A percentile compares a stretch with the other conserved stretches of the same genome.
These are phyloP conservation scores for Camptophora hylomeconis DNA, from an alignment of 2,329 filamentous ascomycete species.

Conservation along the genomic window DNA sequence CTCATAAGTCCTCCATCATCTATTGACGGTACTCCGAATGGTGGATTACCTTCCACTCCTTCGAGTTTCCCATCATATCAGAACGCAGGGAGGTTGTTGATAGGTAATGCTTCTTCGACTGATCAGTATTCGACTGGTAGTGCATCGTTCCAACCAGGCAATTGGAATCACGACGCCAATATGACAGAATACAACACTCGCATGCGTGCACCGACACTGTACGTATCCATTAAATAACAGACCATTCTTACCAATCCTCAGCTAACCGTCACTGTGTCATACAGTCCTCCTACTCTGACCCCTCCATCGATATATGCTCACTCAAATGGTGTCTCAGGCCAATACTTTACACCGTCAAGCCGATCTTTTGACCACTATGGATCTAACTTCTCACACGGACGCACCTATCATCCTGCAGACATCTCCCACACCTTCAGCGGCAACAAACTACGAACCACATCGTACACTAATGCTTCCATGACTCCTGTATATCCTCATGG, in stretches of 20 bases:
- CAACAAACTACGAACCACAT: background rate
- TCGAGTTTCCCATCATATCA: too few relatives aligned
- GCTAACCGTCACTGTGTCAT: background rate
- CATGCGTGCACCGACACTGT: constrained; percentile 2
- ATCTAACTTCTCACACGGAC: background rate
- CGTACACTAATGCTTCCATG: too few relatives aligned
- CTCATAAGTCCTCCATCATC: constrained; percentile 40
- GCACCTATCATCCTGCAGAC: too few relatives aligned
- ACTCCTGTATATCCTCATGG: too few relatives aligned
- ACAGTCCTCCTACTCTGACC: constrained; percentile 4
- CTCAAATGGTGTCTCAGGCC: constrained; percentile 1
- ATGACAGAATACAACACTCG: constrained; percentile 3
- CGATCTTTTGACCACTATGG: background rate
- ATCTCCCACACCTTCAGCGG: background rate
- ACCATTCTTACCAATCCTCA: background rate
- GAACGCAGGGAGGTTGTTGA: too few relatives aligned
- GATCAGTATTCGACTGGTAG: constrained; percentile 2
- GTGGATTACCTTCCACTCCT: too few relatives aligned
- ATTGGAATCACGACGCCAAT: constrained; percentile 1
- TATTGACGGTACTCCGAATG: constrained; percentile 39
- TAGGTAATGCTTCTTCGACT: constrained; percentile 3
- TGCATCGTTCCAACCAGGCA: constrained; percentile 1
- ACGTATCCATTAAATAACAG: background rate
- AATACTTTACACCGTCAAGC: background rate
- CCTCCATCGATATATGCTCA: constrained; percentile 3